Conservation (phyloP, 176 grass and related monocot species). For the Aegilops bicornis region DNA sequence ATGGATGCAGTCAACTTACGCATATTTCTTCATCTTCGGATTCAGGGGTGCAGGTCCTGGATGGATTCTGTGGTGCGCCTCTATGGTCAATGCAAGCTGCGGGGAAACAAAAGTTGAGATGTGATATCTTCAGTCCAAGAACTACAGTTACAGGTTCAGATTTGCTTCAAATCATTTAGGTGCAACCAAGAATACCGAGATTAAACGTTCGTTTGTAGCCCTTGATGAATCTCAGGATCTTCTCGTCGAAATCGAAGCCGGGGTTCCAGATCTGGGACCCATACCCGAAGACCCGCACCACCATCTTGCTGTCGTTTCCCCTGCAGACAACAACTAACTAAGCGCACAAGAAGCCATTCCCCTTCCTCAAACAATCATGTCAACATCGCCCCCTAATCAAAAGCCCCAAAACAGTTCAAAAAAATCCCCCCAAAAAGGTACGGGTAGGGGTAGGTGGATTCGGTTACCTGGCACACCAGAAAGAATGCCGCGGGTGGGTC, state of each 20-base stretch:
- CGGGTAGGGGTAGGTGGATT: not conserved
- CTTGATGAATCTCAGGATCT: constrained; percentile 76
- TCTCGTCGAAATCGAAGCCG: constrained; percentile 83
- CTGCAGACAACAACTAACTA: not conserved
- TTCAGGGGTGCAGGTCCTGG: constrained; percentile 91
- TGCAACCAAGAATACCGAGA: constrained; percentile 48
- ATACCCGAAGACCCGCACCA: constrained; percentile 88
- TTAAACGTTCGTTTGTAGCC: constrained; percentile 80
- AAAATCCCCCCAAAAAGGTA: not conserved
- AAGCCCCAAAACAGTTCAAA: not conserved
- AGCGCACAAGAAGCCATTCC: no score
- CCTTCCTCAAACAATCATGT: not conserved
- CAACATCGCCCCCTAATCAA: not conserved
- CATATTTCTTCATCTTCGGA: constrained; percentile 61
- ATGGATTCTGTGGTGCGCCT: constrained; percentile 72
- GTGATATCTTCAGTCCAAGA: not conserved
- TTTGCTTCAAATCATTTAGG: not conserved
- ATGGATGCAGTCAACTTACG: constrained; percentile 32
- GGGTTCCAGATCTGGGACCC: constrained; percentile 96
- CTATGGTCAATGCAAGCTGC: constrained; percentile 96
- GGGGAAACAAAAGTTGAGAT: not conserved
- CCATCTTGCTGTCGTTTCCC: constrained; percentile 47
- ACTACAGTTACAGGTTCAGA: not conserved
- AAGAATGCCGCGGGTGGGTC: not conserved
- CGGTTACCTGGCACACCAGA: constrained; percentile 10